Base-by-base conservation (phyloP, 164 flowering plant genomes). In the Sextonia rubra region DNA sequence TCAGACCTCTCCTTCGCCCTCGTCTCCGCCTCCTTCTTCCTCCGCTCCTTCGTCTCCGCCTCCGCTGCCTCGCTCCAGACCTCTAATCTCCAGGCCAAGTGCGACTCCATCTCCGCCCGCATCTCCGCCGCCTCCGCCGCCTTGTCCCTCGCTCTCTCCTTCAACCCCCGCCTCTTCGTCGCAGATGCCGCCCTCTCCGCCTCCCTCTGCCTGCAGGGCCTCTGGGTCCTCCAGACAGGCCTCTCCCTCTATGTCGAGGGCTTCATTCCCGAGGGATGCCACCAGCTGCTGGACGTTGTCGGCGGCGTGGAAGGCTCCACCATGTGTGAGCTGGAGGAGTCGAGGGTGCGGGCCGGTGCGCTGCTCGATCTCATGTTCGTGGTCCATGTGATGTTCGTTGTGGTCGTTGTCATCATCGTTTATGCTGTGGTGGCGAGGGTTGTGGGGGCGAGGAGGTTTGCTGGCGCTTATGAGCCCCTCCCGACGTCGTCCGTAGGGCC, bases 251-350 rank as follows among this genome's bases (percentile, higher is more conserved):
- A 90, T 62, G 98, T 86, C 0, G 98, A 93, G 61, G 92, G 86
- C 20, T 91, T 95, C 71, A 91, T 95, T 6, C 98, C 98, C 1
- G 93, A 93, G 20, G 99, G 99, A 0, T 95, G 99, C 66, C 94
- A 95, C 66, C 77, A 85, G 69, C 72, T 95, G 76, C 80, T 95
- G 27, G 98, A 95, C 74, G 96, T 95, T 22, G 91, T 82, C 14
- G 77, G 75, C 15, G 97, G 98, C 3, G 93, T 91, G 2, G 97
- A 93, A 77, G 97, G 99, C 0, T 93, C 99, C 15, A 93, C 98
- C 49, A 86, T 85, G 80, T 95, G 98, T 68, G 99, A 91, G 73
- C 70, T 93, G 65, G 97, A 95, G 64, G 97, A 93, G 63, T 87
- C 97, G 6, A 81, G 73, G 77, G 71, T 90, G 69, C 83, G 99